Evolutionary conservation across 139 green algal species (phyloP).

Genomic region (Chlorella sp.): DNA sequence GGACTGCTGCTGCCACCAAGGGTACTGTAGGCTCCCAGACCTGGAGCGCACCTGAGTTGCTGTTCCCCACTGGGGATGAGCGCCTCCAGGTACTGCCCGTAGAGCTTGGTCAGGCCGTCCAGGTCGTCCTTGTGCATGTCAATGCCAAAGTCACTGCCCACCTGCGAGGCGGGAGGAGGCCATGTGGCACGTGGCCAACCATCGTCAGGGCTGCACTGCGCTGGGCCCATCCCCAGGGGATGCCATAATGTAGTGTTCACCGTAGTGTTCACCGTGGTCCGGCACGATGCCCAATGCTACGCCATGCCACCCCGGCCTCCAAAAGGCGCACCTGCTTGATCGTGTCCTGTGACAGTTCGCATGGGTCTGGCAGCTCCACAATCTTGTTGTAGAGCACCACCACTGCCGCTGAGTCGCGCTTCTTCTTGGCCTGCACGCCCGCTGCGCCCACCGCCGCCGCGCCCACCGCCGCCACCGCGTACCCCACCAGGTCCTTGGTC

Average conservation of each 20-base stretch:
- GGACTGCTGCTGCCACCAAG: no score
- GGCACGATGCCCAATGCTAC: no score
- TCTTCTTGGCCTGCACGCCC: conserved; percentile 47
- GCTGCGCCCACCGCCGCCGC: conserved; percentile 38
- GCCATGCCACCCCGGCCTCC: no score
- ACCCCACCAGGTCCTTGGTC: conserved; percentile 26
- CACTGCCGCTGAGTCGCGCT: conserved; percentile 52
- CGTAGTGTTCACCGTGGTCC: no score
- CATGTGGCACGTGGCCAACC: no score
- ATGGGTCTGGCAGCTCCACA: conserved; percentile 51
- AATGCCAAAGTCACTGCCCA: conserved; percentile 73
- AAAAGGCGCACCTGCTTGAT: no score
- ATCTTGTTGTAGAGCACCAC: conserved; percentile 74
- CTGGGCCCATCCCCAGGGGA: no score
- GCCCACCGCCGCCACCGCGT: conserved; percentile 29
- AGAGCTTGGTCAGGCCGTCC: conserved; percentile 69
- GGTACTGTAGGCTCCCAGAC: no score
- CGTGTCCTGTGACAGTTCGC: conserved; percentile 44
- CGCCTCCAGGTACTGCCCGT: conserved; percentile 78
- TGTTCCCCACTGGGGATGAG: conserved; percentile 73
- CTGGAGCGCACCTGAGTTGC: neutral
- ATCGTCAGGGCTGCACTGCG: no score
- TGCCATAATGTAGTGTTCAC: no score
- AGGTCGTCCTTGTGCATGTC: conserved; percentile 37
- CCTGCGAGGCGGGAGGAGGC: no score